phyloP scores from a whole-genome alignment of 225 moss, liverwort and hornwort species.

The Sphagnum tenellum region DNA sequence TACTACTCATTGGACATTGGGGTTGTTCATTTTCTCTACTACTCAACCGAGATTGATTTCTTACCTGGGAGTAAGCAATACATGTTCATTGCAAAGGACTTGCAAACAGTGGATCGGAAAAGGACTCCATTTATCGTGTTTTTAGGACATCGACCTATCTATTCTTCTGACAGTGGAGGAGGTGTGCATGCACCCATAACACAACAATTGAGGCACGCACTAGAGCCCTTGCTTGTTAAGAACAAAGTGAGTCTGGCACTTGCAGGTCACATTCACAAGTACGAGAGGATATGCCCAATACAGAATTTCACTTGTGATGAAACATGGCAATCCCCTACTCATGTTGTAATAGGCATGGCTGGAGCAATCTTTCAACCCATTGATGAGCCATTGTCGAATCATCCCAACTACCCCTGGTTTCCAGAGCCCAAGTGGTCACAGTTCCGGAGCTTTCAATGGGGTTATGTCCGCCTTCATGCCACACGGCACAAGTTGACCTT shows the following conservation, averaged over 20 bases:
- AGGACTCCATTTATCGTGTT: constrained; percentile 80
- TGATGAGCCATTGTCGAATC: constrained; percentile 38
- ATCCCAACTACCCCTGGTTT: constrained; percentile 51
- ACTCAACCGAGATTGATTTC: constrained; percentile 81
- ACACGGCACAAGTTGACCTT: constrained; percentile 45
- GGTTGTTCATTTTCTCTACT: constrained; percentile 80
- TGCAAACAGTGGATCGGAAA: constrained; percentile 34
- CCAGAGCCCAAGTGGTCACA: constrained; percentile 75
- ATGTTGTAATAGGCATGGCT: constrained; percentile 89
- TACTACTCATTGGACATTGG: constrained; percentile 71
- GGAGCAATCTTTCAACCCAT: constrained; percentile 87
- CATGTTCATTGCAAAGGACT: constrained; percentile 56
- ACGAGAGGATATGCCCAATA: constrained; percentile 79
- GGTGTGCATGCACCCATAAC: constrained; percentile 15
- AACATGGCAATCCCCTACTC: constrained; percentile 36
- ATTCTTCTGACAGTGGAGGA: constrained; percentile 36
- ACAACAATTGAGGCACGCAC: constrained; percentile 39
- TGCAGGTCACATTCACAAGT: constrained; percentile 95
- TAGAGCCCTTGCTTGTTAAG: constrained; percentile 66
- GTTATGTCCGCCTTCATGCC: constrained; percentile 66
- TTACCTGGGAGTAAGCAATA: constrained; percentile 49
- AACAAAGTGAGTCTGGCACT: constrained; percentile 60
- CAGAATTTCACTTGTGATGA: constrained; percentile 47
- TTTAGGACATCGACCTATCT: constrained; percentile 89
- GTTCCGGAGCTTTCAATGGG: constrained; percentile 61